Evolutionary conservation across 306 rosid species (phyloP), one percentile per base, ranked within the genome.

Genomic region (Inga oerstediana): DNA sequence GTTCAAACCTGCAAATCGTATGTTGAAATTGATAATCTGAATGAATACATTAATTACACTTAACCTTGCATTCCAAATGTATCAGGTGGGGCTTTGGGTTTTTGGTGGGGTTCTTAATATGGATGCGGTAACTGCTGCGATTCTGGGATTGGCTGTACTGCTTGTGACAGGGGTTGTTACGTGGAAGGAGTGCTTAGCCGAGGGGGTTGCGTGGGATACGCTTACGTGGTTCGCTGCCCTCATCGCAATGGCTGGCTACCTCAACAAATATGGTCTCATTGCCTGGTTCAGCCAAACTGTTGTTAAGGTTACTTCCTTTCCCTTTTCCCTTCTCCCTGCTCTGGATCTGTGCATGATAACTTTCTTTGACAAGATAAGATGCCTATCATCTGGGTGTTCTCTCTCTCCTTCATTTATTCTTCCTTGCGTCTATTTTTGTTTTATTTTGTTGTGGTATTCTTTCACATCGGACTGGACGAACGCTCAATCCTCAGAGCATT

Each of bases 181-280:
- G 59, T 96, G 99, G 99, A 96, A 96, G 87, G 99, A 93, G 90
- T 96, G 99, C 93, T 89, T 96, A 80, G 92, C 85, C 74, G 99
- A 96, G 84, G 85, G 97, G 69, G 98, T 96, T 87, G 99, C 99
- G 73, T 96, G 99, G 99, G 99, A 96, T 74, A 96, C 99, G 32
- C 94, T 96, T 76, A 96, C 97, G 1, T 96, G 98, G 99, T 96
- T 96, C 85, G 99, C 99, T 82, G 98, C 99, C 61, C 99, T 96
- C 80, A 96, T 96, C 84, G 98, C 99, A 71, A 96, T 96, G 99
- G 99, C 98, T 45, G 98, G 99, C 62, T 94, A 96, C 82, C 93
- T 91, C 81, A 91, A 91, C 86, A 91, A 91, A 87, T 91, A 90
- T 66, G 95, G 95, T 74, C 93, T 91, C 51, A 88, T 91, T 82